These are phyloP conservation scores for Boletales sp. DNA, from an alignment of 768 basidiomycete species.

Conservation along the genomic window DNA sequence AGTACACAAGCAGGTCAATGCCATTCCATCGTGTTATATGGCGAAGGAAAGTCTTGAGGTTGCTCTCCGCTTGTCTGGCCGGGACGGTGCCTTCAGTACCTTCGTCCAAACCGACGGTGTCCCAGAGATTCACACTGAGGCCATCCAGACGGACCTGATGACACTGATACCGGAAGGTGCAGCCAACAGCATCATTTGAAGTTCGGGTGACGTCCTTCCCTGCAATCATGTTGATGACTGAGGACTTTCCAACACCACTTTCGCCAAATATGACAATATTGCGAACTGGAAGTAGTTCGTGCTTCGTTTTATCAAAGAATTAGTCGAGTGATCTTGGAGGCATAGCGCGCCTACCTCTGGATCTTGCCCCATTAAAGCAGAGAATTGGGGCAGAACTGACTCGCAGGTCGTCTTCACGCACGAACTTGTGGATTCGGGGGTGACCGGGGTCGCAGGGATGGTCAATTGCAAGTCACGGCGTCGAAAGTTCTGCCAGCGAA, in stretches of 20 bases:
- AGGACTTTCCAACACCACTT: conserved; percentile 39
- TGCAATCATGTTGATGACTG: conserved; percentile 38
- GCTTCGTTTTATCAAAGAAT: conserved; percentile 8
- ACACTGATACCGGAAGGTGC: conserved; percentile 28
- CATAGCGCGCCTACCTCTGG: conserved; percentile 5
- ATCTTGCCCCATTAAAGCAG: conserved; percentile 6
- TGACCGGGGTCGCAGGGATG: conserved; percentile 9
- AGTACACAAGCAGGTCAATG: conserved; percentile 32
- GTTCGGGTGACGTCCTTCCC: conserved; percentile 23
- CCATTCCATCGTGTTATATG: conserved; percentile 25
- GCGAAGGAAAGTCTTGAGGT: conserved; percentile 32
- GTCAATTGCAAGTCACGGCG: background rate
- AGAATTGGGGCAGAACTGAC: conserved; percentile 2
- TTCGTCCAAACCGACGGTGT: conserved; percentile 33
- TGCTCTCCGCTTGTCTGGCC: conserved; percentile 20
- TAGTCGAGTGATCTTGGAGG: background rate
- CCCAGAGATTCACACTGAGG: conserved; percentile 24
- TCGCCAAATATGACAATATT: conserved; percentile 43
- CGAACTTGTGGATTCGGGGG: background rate
- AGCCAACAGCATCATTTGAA: conserved; percentile 31
- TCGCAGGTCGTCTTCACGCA: conserved; percentile 10
- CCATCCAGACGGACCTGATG: conserved; percentile 23
- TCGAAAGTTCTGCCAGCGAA: conserved; percentile 7
- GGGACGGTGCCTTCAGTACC: conserved; percentile 26
- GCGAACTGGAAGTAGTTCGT: conserved; percentile 4